These are phyloP conservation scores for Paecilomyces niveus DNA, from an alignment of 2,329 filamentous ascomycete species.

Conservation along the genomic window DNA sequence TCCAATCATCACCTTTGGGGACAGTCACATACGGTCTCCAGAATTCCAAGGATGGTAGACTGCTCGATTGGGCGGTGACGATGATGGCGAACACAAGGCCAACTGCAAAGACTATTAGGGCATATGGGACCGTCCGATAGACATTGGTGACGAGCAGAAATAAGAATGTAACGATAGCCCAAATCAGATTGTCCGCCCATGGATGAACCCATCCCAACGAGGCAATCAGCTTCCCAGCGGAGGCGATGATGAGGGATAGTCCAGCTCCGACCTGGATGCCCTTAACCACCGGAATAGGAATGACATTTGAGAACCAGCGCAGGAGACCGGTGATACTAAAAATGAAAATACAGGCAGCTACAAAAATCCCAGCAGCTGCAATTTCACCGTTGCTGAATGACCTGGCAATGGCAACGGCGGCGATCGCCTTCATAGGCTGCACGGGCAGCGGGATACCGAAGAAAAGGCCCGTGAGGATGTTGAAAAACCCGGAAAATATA, in stretches of 20 bases:
- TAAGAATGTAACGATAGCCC: slow-evolving; percentile 67
- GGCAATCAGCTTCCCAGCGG: slow-evolving; percentile 60
- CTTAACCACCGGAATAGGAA: slow-evolving; percentile 83
- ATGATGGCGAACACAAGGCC: slow-evolving; percentile 60
- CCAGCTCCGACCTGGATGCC: slow-evolving; percentile 93
- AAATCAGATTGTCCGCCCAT: slow-evolving; percentile 69
- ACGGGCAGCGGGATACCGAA: slow-evolving; percentile 90
- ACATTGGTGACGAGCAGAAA: slow-evolving; percentile 61
- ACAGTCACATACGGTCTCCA: slow-evolving; percentile 54
- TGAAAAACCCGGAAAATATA: slow-evolving; percentile 81
- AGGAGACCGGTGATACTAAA: slow-evolving; percentile 77
- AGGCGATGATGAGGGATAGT: slow-evolving; percentile 71
- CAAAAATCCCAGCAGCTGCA: slow-evolving; percentile 75
- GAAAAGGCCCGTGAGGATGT: slow-evolving; percentile 69
- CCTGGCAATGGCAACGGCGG: slow-evolving; percentile 74
- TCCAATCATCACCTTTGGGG: slow-evolving; percentile 43
- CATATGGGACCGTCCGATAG: slow-evolving; percentile 66
- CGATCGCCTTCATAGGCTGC: slow-evolving; percentile 86
- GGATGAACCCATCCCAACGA: slow-evolving; percentile 62
- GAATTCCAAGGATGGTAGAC: slow-evolving; percentile 48
- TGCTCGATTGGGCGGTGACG: slow-evolving; percentile 18
- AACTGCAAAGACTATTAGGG: slow-evolving; percentile 62
- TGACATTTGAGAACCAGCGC: slow-evolving; percentile 61
- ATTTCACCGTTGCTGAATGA: slow-evolving; percentile 62
- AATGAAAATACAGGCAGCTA: slow-evolving; percentile 64